These are phyloP conservation scores for Jatropha curcas DNA, from an alignment of 345 rosid species.

Conservation along the genomic window DNA sequence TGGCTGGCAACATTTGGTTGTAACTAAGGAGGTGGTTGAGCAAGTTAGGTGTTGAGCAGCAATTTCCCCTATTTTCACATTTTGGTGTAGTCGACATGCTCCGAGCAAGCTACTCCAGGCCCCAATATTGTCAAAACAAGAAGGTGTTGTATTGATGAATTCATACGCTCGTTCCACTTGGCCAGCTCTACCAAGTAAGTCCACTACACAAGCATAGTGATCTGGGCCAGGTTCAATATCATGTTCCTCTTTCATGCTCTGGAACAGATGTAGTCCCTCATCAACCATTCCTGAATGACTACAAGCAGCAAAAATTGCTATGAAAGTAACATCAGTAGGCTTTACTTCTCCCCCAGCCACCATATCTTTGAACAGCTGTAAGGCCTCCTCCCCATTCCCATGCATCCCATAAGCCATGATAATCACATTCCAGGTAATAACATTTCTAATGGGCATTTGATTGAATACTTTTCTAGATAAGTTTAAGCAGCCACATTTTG, in stretches of 20 bases:
- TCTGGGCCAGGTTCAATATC: constrained; percentile 63
- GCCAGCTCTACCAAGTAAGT: constrained; percentile 89
- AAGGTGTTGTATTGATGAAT: constrained; percentile 54
- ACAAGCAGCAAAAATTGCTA: constrained; percentile 77
- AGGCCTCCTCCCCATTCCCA: constrained; percentile 70
- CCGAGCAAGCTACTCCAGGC: constrained; percentile 96
- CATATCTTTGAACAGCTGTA: constrained; percentile 61
- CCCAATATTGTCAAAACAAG: constrained; percentile 50
- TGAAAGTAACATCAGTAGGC: constrained; percentile 77
- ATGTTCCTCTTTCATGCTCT: constrained; percentile 59
- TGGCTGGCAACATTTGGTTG: constrained; percentile 90
- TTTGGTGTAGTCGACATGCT: constrained; percentile 64
- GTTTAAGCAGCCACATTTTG: constrained; percentile 78
- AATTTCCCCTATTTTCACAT: constrained; percentile 75
- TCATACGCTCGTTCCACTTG: constrained; percentile 62
- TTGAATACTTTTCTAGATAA: constrained; percentile 59
- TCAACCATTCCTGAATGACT: constrained; percentile 87
- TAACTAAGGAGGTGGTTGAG: constrained; percentile 44
- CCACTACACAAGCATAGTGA: constrained; percentile 86
- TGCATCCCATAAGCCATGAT: constrained; percentile 97
- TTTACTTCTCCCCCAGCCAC: constrained; percentile 43
- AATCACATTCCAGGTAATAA: constrained; percentile 84
- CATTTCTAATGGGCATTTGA: constrained; percentile 60
- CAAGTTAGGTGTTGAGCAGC: constrained; percentile 70
- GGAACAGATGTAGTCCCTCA: constrained; percentile 68